Evolutionary conservation across 2,329 filamentous ascomycete species (phyloP), one percentile per base, ranked within the genome.

Genomic region (Fonsecaea nubica): DNA sequence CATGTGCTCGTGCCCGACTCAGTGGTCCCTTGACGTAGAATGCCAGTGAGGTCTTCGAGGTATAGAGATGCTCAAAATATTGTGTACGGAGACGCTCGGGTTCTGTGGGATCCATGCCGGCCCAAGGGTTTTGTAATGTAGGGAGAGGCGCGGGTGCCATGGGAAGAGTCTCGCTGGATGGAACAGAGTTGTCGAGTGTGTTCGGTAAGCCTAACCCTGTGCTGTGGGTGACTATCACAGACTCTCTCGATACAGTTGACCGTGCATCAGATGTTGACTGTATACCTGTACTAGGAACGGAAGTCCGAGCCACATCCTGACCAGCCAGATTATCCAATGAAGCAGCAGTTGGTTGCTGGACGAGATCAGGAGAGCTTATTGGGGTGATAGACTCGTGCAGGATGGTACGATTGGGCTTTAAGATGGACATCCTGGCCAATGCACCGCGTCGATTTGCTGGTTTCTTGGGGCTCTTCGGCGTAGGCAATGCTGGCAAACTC

Each of bases 21-120:
- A 84, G 73, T 15, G 82, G 81, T 4, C 82, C 82, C 74, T 84
- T 84, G 40, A 81, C 81, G 72, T 83, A 84, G 70, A 83, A 84
- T 62, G 82, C 82, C 62, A 84, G 74, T 33, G 81, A 82, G n/a
- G 81, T 79, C 76, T 82, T 72, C 30, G 69, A 71, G 12, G 57
- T 64, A 62, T 74, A 74, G 18, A 74, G 62, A 45, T 71, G 64
- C 30, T 74, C 71, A 18, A 73, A 68, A 60, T 72, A 73, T 40
- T 70, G 70, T 42, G 57, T 64, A 36, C 70, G 63, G 30, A 73
- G 66, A 9, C 71, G 69, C 18, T 69, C 67, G 18, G 60, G 45
- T 10, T 64, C 55, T 40, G 65, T 53, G 21, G 58, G 56, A 13
- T 69, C 63, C 4, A 58, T 55, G n/a, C 56, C 45, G 4, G 62